These are phyloP conservation scores for Amylocarpus encephaloides DNA, from an alignment of 2,329 filamentous ascomycete genomes.

Conservation along the genomic window DNA sequence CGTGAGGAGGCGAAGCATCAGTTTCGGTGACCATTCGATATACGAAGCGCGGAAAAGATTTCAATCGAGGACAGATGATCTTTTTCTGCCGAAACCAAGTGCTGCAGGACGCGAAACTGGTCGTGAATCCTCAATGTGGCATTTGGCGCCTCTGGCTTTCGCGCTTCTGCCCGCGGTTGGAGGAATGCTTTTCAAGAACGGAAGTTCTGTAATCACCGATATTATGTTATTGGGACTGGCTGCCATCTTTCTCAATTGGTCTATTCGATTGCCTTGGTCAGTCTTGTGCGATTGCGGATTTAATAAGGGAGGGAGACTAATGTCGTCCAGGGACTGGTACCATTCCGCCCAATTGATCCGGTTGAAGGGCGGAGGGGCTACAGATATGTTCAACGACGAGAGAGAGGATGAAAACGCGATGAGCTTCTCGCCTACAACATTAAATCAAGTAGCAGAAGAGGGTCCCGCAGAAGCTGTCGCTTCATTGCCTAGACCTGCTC, in stretches of 20 bases:
- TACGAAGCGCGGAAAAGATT: constrained; percentile 59
- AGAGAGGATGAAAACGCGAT: constrained; percentile 38
- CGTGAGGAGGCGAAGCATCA: constrained; percentile 62
- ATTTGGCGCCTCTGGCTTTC: constrained; percentile 74
- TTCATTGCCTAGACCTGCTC: constrained; percentile 14
- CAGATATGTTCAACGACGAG: constrained; percentile 36
- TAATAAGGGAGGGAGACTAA: constrained; percentile 6
- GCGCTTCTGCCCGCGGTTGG: constrained; percentile 81
- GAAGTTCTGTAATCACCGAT: constrained; percentile 77
- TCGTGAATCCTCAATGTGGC: constrained; percentile 61
- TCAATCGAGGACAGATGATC: constrained; percentile 61
- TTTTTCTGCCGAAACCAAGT: constrained; percentile 53
- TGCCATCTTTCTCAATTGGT: constrained; percentile 87
- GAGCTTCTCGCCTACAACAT: constrained; percentile 22
- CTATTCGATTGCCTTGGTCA: constrained; percentile 82
- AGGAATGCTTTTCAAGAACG: constrained; percentile 78
- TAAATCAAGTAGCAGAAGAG: constrained; percentile 27
- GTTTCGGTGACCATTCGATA: constrained; percentile 69
- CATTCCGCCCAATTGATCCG: constrained; percentile 60
- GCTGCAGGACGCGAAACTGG: constrained; percentile 33
- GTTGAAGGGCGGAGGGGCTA: constrained; percentile 41
- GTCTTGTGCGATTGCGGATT: constrained; percentile 19
- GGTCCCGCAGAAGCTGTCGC: constrained; percentile 10
- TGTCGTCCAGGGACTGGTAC: constrained; percentile 60
- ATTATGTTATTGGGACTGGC: constrained; percentile 73